Evolutionary conservation across 2,329 filamentous ascomycete genomes (phyloP).

Genomic region (Paecilomyces sp.): DNA sequence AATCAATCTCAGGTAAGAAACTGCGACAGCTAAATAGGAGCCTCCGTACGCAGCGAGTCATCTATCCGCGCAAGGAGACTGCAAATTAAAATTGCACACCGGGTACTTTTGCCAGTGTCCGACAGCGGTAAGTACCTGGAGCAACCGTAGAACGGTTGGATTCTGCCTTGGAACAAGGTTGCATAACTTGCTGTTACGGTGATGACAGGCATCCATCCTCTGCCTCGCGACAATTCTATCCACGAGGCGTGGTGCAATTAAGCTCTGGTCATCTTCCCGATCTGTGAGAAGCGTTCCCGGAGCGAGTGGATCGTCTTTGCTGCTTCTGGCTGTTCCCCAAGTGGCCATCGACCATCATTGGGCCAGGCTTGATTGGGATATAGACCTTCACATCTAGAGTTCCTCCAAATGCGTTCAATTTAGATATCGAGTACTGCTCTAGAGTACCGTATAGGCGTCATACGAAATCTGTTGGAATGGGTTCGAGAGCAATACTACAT

Average conservation of each 20-base stretch:
- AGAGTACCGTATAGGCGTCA: neutral
- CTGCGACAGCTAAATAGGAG: neutral
- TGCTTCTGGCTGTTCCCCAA: neutral
- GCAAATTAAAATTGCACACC: no score
- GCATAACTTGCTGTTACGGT: neutral
- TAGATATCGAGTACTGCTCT: neutral
- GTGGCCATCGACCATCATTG: neutral
- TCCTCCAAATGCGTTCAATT: neutral
- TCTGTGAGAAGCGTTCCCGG: neutral
- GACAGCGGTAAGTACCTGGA: neutral
- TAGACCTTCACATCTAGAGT: neutral
- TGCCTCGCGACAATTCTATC: constrained; percentile 1
- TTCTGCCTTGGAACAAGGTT: neutral
- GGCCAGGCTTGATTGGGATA: neutral
- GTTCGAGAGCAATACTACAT: neutral
- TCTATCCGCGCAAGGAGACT: no score
- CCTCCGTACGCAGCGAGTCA: no score
- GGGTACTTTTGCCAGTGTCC: neutral
- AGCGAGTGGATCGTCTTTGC: neutral
- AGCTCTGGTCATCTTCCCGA: neutral
- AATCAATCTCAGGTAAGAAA: neutral
- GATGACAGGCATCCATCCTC: neutral
- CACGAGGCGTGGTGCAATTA: neutral
- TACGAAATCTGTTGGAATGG: neutral
- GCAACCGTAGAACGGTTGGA: neutral